Conservation (phyloP, 352 stramenopile species). For the Globisporangium recalcitrans region DNA sequence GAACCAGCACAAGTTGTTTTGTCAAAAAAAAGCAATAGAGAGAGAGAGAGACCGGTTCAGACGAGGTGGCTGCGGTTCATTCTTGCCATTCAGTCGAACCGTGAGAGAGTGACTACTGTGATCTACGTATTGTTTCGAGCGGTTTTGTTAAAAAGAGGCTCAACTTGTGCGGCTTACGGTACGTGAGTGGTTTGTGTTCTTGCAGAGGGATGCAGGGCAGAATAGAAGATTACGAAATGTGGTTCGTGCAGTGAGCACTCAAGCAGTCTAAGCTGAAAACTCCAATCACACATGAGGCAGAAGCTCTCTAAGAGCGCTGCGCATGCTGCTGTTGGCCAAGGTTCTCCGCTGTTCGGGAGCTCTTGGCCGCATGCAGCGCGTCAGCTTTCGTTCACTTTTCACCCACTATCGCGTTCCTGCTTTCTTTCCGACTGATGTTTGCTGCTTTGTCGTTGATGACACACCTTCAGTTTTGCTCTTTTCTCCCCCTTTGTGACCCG, state of each 20-base stretch:
- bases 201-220: background rate
- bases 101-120: background rate
- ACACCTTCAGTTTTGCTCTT: constrained; percentile 1
- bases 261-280: background rate
- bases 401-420: background rate
- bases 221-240: background rate
- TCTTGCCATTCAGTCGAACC: background rate
- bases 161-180: background rate
- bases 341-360: background rate
- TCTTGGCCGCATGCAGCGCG: background rate
- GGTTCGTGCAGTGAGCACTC: too few relatives aligned
- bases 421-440: too few relatives aligned
- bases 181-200: background rate
- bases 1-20: background rate
- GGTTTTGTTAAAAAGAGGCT: background rate
- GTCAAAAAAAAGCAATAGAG: background rate
- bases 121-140: background rate
- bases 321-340: background rate
- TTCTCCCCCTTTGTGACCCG: background rate
- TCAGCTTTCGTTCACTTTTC: background rate
- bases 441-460: background rate
- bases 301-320: too few relatives aligned
- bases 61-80: background rate
- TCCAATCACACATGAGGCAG: too few relatives aligned
- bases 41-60: background rate